Evolutionary conservation across 176 grass and related monocot genomes (phyloP).

Genomic region (Cymbopogon citratus): DNA sequence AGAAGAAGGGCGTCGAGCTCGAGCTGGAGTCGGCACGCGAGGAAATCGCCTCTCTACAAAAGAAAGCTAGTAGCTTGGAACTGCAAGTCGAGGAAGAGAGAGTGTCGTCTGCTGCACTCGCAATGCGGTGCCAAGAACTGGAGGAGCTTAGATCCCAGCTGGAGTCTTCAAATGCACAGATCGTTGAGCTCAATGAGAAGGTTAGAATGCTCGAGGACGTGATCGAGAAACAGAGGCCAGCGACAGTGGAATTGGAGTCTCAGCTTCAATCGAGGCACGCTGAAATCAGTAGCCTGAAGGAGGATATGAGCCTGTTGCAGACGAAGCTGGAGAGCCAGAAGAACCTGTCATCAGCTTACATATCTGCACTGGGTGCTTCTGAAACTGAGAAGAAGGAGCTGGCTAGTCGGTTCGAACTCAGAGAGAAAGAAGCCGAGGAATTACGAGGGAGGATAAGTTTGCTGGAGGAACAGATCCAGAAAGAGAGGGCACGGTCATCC

Average conservation of each 20-base stretch:
- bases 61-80: conserved; percentile 41
- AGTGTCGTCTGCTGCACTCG: conserved; percentile 29
- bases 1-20: conserved; percentile 50
- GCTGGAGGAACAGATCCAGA: conserved; percentile 47
- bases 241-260: conserved; percentile 32
- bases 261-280: conserved; percentile 29
- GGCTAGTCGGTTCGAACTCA: conserved; percentile 33
- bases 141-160: conserved; percentile 39
- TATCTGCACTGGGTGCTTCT: conserved; percentile 52
- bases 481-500: conserved; percentile 30
- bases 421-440: conserved; percentile 40
- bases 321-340: conserved; percentile 59
- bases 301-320: conserved; percentile 44
- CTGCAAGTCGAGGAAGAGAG: conserved; percentile 48
- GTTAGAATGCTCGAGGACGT: conserved; percentile 38
- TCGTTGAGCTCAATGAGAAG: conserved; percentile 31
- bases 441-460: conserved; percentile 23
- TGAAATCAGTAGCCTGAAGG: conserved; percentile 38
- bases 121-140: conserved; percentile 32
- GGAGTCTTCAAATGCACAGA: conserved; percentile 33
- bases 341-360: conserved; percentile 49
- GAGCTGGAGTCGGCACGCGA: conserved; percentile 50
- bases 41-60: conserved; percentile 42
- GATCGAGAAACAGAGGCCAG: conserved; percentile 7
- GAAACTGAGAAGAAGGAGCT: conserved; percentile 62